Base-by-base conservation (phyloP, 352 stramenopile genomes). In the Peronospora destructor region DNA sequence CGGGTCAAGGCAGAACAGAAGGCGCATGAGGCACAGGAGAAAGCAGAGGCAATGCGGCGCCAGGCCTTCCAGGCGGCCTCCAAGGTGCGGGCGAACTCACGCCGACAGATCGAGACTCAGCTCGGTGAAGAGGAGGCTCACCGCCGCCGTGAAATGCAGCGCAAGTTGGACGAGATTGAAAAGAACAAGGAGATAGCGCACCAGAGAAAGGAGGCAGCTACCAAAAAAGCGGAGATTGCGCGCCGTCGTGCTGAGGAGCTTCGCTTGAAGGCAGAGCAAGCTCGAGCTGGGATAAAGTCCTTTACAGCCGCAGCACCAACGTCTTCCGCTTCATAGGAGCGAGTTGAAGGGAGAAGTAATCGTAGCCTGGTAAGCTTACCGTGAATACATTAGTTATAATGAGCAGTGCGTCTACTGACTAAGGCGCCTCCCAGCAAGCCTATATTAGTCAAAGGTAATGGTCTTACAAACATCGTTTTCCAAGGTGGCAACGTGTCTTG, bases 1-100 rank as follows among this genome's bases (percentile, higher is more conserved):
- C 82, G 82, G 10, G 61, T 76, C 4, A 79, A 89, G 6, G 80
- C 79, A n/a, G 82, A 92, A 52, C 62, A 66, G 10, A 76, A 70
- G 37, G 79, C 78, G 0, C 56, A 69, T 6, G 75, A 85, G 21
- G 76, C 75, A 4, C 66, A 67, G 0, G 66, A 81, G 6, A 72
- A 71, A 19, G 82, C 82, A 4, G 74, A 85, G 8, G 67, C 56
- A 1, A 86, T 91, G 75, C 69, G 82, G 0, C 66, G 53, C 11
- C 55, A 74, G 8, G 82, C 79, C 1, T 72, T 90, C 17, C 60
- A 84, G n/a, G 82, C 82, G 9, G 76, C 72, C 9, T 73, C 74
- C 38, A 63, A 84, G 19, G 73, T 88, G 46, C 82, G 82, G 14
- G 61, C 70, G 13, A 76, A 79, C 45, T 84, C 76, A 30, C 73